phyloP scores from a whole-genome alignment of 2,329 filamentous ascomycete genomes.

The Ophiostoma novo-ulmi region DNA sequence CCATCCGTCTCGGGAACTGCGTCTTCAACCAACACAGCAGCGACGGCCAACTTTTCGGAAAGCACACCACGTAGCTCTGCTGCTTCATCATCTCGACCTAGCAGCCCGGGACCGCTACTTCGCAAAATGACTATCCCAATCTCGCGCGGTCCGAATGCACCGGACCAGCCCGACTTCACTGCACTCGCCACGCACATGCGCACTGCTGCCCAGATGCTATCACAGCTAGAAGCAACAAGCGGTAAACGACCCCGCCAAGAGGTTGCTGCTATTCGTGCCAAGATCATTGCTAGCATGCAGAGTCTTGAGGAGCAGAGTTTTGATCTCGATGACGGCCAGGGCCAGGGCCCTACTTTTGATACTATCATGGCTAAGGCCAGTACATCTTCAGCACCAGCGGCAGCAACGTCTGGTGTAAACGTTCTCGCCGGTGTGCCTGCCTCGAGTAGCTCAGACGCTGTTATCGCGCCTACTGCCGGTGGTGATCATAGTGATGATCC shows the following conservation, averaged over 20 bases:
- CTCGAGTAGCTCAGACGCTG: background rate
- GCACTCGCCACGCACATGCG: slow-evolving; percentile 83
- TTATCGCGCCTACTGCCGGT: background rate
- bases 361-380: slow-evolving; percentile 69
- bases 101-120: slow-evolving; percentile 53
- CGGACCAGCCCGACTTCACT: slow-evolving; percentile 73
- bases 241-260: slow-evolving; percentile 75
- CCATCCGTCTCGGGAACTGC: slow-evolving; percentile 55
- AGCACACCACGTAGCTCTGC: slow-evolving; percentile 65
- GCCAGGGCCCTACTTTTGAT: slow-evolving; percentile 64
- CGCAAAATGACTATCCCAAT: slow-evolving; percentile 57
- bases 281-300: slow-evolving; percentile 89
- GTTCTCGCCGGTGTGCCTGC: background rate
- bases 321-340: slow-evolving; percentile 59
- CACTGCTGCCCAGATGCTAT: slow-evolving; percentile 80
- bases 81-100: slow-evolving; percentile 62
- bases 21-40: slow-evolving; percentile 54
- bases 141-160: slow-evolving; percentile 46
- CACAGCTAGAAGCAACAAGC: slow-evolving; percentile 73
- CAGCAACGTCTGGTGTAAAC: slow-evolving; percentile 33
- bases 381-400: slow-evolving; percentile 42
- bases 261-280: slow-evolving; percentile 76
- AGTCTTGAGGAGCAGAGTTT: slow-evolving; percentile 81
- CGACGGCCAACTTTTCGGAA: slow-evolving; percentile 58
- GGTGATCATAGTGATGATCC: slow-evolving; percentile 15